Conservation (phyloP, 129 eudicot genomes). For the Sambucus nigra region DNA sequence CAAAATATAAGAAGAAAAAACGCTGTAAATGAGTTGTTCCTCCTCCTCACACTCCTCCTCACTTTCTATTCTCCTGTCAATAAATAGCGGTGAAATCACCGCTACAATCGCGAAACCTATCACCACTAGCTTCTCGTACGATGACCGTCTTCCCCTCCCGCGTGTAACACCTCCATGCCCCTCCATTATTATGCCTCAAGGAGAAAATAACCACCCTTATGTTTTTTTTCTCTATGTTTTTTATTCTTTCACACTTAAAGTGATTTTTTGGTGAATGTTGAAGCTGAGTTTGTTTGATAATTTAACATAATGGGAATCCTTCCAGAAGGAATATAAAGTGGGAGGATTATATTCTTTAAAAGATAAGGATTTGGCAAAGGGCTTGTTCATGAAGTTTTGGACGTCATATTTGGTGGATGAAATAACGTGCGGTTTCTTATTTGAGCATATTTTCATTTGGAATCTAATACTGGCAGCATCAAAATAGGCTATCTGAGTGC, state of each 20-base stretch:
- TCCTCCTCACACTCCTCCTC: conserved; percentile 48
- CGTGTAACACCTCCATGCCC: conserved; percentile 26
- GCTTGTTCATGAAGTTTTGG: conserved; percentile 24
- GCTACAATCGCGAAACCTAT: conserved; percentile 55
- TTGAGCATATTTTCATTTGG: neutral
- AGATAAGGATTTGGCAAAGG: conserved; percentile 20
- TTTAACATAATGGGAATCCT: conserved; percentile 12
- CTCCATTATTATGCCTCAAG: conserved; percentile 35
- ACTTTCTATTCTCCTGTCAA: conserved; percentile 25
- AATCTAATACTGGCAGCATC: conserved; percentile 20
- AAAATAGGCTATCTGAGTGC: too few species aligned
- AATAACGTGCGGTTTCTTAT: neutral
- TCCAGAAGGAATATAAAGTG: conserved; percentile 19
- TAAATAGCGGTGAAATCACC: conserved; percentile 63
- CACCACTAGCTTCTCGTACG: conserved; percentile 41
- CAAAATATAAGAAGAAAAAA: conserved; percentile 29
- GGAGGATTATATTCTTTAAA: conserved; percentile 19
- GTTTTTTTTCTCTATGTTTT: too few species aligned
- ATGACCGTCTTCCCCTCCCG: conserved; percentile 30
- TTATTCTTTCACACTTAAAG: too few species aligned
- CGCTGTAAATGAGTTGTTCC: conserved; percentile 19
- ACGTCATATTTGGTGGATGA: neutral
- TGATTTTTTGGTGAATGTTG: too few species aligned
- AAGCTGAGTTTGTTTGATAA: neutral
- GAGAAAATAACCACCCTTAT: neutral